These are phyloP conservation scores for Phascolomyces articulosus DNA, from an alignment of 371 early-diverging fungal species.

Conservation along the genomic window DNA sequence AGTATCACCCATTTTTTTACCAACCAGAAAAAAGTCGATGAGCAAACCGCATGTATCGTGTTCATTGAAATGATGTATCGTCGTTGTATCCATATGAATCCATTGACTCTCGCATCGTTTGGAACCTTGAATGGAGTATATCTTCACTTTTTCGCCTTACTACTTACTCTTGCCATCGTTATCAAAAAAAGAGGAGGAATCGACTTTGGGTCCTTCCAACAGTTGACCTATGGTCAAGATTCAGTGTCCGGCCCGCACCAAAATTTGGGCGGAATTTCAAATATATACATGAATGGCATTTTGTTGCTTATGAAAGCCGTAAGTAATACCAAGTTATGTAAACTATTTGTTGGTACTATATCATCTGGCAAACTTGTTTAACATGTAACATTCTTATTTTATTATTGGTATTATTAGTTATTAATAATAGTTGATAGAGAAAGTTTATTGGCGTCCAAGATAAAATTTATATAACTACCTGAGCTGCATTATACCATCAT, in stretches of 20 bases:
- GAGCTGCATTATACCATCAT: too few species aligned
- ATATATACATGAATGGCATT: too few species aligned
- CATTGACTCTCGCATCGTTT: neutral
- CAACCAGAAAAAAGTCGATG: neutral
- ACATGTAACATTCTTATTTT: too few species aligned
- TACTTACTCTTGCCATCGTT: slow-evolving; percentile 14
- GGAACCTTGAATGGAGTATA: neutral
- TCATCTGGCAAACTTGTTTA: too few species aligned
- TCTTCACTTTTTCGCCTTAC: too few species aligned
- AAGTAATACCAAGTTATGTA: neutral
- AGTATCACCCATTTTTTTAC: too few species aligned
- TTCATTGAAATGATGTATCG: slow-evolving; percentile 9
- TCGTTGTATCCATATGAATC: slow-evolving; percentile 5
- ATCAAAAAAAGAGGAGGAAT: slow-evolving; percentile 5
- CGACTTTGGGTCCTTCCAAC: neutral
- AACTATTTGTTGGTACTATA: too few species aligned
- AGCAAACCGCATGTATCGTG: neutral
- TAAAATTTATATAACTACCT: too few species aligned
- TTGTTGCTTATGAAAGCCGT: too few species aligned
- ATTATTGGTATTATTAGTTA: too few species aligned
- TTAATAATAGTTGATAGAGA: too few species aligned
- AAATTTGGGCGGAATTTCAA: neutral
- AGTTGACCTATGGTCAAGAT: neutral
- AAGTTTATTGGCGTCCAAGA: too few species aligned
- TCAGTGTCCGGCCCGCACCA: neutral